These are phyloP conservation scores for Didymella lethalis DNA, from an alignment of 2,329 filamentous ascomycete genomes.

Conservation along the genomic window DNA sequence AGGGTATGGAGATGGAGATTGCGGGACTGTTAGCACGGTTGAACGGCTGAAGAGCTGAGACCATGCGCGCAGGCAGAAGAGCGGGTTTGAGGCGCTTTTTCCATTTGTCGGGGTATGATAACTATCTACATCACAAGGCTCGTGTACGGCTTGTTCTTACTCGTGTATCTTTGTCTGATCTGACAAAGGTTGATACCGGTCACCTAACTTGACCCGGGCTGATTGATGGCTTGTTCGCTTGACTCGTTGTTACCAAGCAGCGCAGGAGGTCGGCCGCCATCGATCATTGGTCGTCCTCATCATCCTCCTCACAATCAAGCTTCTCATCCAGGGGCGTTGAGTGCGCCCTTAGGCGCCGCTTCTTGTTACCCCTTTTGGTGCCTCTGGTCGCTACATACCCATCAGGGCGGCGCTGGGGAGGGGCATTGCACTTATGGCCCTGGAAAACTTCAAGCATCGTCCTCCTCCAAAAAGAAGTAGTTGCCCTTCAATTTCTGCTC, in stretches of 20 bases:
- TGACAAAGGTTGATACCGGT: conserved; percentile 35
- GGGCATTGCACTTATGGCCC: conserved; percentile 54
- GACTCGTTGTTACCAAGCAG: background rate
- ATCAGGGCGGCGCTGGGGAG: conserved; percentile 43
- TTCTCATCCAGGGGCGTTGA: conserved; percentile 60
- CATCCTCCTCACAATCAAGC: conserved; percentile 66
- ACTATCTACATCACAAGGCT: conserved; percentile 5
- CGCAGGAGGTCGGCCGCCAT: conserved; percentile 72
- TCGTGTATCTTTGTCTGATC: background rate
- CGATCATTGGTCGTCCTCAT: conserved; percentile 67
- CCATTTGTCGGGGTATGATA: conserved; percentile 1
- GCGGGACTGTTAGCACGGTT: background rate
- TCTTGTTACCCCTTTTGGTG: conserved; percentile 49
- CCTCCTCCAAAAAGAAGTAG: conserved; percentile 98
- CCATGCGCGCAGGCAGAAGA: background rate
- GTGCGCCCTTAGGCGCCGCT: conserved; percentile 41
- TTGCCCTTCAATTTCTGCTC: conserved; percentile 95
- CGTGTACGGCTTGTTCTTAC: background rate
- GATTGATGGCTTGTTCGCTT: conserved; percentile 20
- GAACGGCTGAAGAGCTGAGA: background rate
- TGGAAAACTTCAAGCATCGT: conserved; percentile 75
- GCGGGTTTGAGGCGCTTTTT: background rate
- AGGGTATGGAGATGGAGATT: conserved; percentile 10
- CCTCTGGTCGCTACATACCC: conserved; percentile 54
- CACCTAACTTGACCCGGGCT: conserved; percentile 65